Base-by-base conservation (phyloP, 106 monocot species). In the Dendrobium huoshanense region DNA sequence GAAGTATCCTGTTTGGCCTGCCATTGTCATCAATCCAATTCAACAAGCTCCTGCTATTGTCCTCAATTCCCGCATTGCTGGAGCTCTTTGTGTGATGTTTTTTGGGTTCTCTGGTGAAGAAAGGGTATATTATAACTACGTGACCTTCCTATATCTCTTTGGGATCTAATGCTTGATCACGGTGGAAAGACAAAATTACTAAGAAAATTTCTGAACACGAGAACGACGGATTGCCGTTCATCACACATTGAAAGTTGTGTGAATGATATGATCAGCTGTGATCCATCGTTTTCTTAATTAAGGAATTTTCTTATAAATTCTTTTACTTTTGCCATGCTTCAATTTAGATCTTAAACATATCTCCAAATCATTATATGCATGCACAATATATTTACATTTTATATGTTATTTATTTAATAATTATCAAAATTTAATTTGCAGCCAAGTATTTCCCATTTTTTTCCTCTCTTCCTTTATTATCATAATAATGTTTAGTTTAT, bases 1-100 rank as follows among this genome's bases (percentile, higher is more conserved):
- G 85, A 87, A 83, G 79, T 89, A 82, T 79, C 91, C 99, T 0
- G 79, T 88, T 55, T 99, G 99, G 99, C 99, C 99, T 16, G 93
- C 99, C 10, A 61, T 90, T 22, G 93, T 99, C n/a, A 91, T 99
- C 49, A 95, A 99, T 75, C 90, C 99, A 22, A 67, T 86, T 79
- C 79, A 79, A 72, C 86, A 91, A 25, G 92, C 93, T 6, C 93
- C 95, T 0, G 80, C 85, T 25, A 78, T 78, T 27, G 92, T 97
- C 40, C 82, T 98, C 17, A 84, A 93, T 77, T 91, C 84, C 7
- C 87, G 93, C 77, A 78, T 93, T 61, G 87, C 95, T 10, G 86
- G 95, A 17, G 84, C 95, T 43, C 59, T 90, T 22, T 99, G 99
- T 41, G 92, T 99, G 16, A 99, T 95, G 95, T 95, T 93, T 72